Base-by-base conservation (phyloP, 768 basidiomycete genomes). In the Tulasnella calospora region DNA sequence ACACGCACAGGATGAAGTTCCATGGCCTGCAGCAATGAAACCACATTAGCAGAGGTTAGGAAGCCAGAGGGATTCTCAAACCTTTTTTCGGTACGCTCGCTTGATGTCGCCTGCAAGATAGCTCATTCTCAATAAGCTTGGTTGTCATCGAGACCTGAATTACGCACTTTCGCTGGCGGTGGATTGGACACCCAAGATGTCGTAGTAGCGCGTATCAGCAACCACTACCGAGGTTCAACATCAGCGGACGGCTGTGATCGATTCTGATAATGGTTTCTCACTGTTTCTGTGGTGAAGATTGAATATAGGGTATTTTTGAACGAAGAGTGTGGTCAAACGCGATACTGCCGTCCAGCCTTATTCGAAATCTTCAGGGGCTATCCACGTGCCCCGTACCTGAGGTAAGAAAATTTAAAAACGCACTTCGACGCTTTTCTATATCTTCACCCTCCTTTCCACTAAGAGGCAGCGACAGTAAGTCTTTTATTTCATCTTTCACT, bases 31-130 rank as follows among this genome's bases (percentile, higher is more conserved):
- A 78, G 76, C 79, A 41, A 79, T 74, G 80, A 71, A 82, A 80
- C 33, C 80, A 82, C 61, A 71, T 77, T 35, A 72, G 41, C 46
- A 36, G 27, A 51, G 27, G 51, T 23, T 70, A 38, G 67, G 38
- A 41, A 57, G 57, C 17, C 72, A 38, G 35, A 40, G 19, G 21
- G 9, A 78, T 71, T 40, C 0, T 10, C 86, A 74, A 76, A 94
- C 95, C 90, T 96, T 96, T 86, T 90, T 93, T 83, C 92, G 92
- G 83, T 98, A 98, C 21, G 96, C 96, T 83, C 93, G 94, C 85
- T 96, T 96, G 82, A 98, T 94, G 80, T 98, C 94, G 81, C 87
- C 94, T 92, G 72, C 23, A 77, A 79, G 75, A 33, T 30, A 19
- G 72, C 41, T 40, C 30, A 67, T 19, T 51, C 21, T 55, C 44